Percentiles rank a stretch among this genome's conserved stretches.
Conservation (phyloP, 139 green algal species). For the Medakamo hakoo region DNA sequence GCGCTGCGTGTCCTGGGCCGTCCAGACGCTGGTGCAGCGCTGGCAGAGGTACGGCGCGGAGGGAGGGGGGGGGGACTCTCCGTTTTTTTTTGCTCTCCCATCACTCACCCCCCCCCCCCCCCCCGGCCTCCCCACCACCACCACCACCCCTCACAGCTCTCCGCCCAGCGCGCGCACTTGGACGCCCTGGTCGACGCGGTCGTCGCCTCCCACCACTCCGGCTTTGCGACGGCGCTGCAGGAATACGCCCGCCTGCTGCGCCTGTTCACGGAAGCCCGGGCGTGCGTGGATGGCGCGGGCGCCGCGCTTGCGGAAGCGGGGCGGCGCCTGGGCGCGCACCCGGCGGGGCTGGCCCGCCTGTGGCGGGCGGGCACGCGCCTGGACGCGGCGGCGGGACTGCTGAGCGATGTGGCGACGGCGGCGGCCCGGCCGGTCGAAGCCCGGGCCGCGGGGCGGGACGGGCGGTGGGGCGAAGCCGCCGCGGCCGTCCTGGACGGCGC, state of each 20-base stretch:
- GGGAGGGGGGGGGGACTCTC: not conserved
- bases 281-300: not conserved
- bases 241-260: not conserved
- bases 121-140: too few relatives aligned
- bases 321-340: not conserved
- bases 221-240: constrained; percentile 25
- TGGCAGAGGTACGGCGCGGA: constrained; percentile 28
- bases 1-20: constrained; percentile 55
- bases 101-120: too few relatives aligned
- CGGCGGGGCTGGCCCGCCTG: not conserved
- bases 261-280: not conserved
- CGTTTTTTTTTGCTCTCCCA: too few relatives aligned
- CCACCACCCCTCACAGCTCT: too few relatives aligned
- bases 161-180: constrained; percentile 12
- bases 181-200: constrained; percentile 44
- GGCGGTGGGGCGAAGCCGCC: not conserved
- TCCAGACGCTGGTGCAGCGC: constrained; percentile 27
- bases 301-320: not conserved
- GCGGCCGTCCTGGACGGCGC: not conserved
- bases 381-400: not conserved
- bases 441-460: too few relatives aligned
- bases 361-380: not conserved
- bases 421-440: not conserved
- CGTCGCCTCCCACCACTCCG: constrained; percentile 51
- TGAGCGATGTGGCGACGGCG: not conserved